These are phyloP conservation scores for Arthroderma uncinatum DNA, from an alignment of 2,329 filamentous ascomycete species.

Conservation along the genomic window DNA sequence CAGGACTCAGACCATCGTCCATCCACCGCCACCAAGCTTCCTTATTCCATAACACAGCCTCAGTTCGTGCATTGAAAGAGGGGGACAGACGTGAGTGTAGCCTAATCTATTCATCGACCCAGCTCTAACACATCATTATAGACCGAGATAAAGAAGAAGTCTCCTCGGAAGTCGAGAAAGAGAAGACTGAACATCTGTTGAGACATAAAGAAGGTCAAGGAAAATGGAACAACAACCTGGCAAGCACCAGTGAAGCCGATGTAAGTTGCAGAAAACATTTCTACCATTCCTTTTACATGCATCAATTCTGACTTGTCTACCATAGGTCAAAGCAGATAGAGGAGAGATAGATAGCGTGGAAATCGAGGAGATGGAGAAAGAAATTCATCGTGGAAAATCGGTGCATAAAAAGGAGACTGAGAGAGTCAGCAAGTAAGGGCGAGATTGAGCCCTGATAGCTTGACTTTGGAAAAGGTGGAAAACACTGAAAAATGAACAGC, in stretches of 20 bases:
- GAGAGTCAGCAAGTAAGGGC: neutral
- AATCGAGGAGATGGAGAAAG: neutral
- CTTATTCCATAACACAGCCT: neutral
- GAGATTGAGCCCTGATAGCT: neutral
- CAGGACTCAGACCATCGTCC: neutral
- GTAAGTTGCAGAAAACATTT: neutral
- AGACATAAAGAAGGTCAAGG: neutral
- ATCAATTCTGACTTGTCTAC: neutral
- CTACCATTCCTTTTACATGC: neutral
- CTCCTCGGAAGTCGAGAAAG: neutral
- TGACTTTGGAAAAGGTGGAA: too few relatives aligned
- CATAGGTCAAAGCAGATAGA: slow-evolving; percentile 5
- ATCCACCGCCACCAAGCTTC: neutral
- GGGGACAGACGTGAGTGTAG: neutral
- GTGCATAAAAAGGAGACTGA: neutral
- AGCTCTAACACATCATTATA: neutral
- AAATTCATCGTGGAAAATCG: neutral
- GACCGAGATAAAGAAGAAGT: neutral
- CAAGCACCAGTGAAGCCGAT: slow-evolving; percentile 5
- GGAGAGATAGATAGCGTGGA: neutral
- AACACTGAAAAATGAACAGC: too few relatives aligned
- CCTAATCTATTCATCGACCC: neutral
- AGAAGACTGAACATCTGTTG: neutral
- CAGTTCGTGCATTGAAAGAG: neutral
- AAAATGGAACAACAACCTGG: neutral